Base-by-base conservation (phyloP, 108 stramenopile genomes). In the Nannochloropsis salina region DNA sequence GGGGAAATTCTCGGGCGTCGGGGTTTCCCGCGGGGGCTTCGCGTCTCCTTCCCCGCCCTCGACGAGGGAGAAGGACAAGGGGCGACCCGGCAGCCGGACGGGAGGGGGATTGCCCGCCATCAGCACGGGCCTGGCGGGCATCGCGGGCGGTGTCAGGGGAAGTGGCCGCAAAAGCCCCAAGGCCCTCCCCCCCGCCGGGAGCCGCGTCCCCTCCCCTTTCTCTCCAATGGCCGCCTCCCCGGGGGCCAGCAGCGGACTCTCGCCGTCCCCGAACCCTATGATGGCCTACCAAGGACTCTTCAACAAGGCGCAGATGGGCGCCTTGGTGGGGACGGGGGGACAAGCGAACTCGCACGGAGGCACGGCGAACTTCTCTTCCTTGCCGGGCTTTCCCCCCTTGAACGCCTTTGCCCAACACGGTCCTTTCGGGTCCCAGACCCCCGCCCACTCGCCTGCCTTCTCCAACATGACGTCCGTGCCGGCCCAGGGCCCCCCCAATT, bases 141-240 rank as follows among this genome's bases (percentile, higher is more conserved):
- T 1, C 43, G 42, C 42, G 42, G 40, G 31, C 45, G 31, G 15
- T 31, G 21, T 43, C 43, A 84, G 83, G 8, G 45, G 83, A 41
- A 51, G 45, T 11, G 40, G 44, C 41, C 40, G 12, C 20, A 80
- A 21, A 6, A 44, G 82, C 10, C 40, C 80, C 42, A 41, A 44
- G n/a, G 85, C 40, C 40, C n/a, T 9, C 9, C 42, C 43, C 44
- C 41, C 11, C 31, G 44, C 41, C 42, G 81, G 42, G 0, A 84
- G 43, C 22, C 61, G 44, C 40, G 80, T 85, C 15, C 82, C 85
- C 12, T 83, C 45, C n/a, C 85, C 88, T 22, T 84, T 84, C 12
- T 85, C 88, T 20, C 85, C 88, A 9, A 61, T 88, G 79, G 85
- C 85, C 3, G 88, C 45, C 85, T 85, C 44, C 42, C 82, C 10